Percentiles rank a stretch among this genome's conserved stretches.
phyloP scores from a whole-genome alignment of 164 flowering plant genomes.

The Vitis vinifera region ASM3070453v1 NC_081808.1:320501-321000 shows the following conservation, averaged over 20 bases:
- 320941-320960: conserved; percentile 88
- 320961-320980: conserved; percentile 80
- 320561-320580: conserved; percentile 33
- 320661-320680: conserved; percentile 81
- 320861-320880: conserved; percentile 73
- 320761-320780: conserved; percentile 51
- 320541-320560: conserved; percentile 23
- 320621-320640: conserved; percentile 35
- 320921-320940: conserved; percentile 62
- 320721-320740: conserved; percentile 60
- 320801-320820: conserved; percentile 76
- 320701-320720: conserved; percentile 45
- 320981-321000: conserved; percentile 68
- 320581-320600: conserved; percentile 19
- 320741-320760: conserved; percentile 83
- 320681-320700: conserved; percentile 60
- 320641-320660: conserved; percentile 23
- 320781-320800: conserved; percentile 43
- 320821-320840: conserved; percentile 33
- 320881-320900: conserved; percentile 70
- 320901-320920: conserved; percentile 82
- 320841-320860: conserved; percentile 57
- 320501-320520: conserved; percentile 34
- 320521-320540: neutral
- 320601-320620: conserved; percentile 25